These are phyloP conservation scores for Pterocarpus santalinus DNA, from an alignment of 306 rosid species.

Conservation along the genomic window DNA sequence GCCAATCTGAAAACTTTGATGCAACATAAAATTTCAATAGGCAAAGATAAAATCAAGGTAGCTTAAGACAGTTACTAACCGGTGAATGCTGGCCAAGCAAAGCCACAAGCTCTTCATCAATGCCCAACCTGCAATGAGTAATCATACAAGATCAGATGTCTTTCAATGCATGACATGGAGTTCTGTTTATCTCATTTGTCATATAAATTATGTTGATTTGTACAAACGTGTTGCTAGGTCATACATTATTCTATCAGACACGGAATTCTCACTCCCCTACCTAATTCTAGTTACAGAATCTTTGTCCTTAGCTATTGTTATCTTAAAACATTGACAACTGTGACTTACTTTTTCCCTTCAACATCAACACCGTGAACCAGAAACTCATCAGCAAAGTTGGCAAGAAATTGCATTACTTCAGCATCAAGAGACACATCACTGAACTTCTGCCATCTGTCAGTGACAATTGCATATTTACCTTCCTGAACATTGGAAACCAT, in stretches of 20 bases:
- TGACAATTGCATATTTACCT: constrained; percentile 88
- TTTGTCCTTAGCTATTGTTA: constrained; percentile 8
- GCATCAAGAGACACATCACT: constrained; percentile 77
- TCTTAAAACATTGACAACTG: neutral
- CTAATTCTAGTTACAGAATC: neutral
- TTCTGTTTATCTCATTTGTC: constrained; percentile 2
- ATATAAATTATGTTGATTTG: neutral
- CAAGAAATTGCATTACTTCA: constrained; percentile 74
- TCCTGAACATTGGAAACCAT: constrained; percentile 61
- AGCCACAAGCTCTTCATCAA: constrained; percentile 95
- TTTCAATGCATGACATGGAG: constrained; percentile 34
- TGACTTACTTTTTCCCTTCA: constrained; percentile 92
- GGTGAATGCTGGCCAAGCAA: constrained; percentile 88
- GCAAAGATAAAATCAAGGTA: constrained; percentile 29
- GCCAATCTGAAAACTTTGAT: constrained; percentile 31
- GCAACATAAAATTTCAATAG: constrained; percentile 5
- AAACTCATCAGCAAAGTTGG: constrained; percentile 89
- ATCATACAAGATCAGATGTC: constrained; percentile 42
- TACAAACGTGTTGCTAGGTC: neutral
- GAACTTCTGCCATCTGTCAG: constrained; percentile 97
- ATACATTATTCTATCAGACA: neutral
- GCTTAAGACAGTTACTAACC: constrained; percentile 57
- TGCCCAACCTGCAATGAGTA: constrained; percentile 75
- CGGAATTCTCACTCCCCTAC: neutral
- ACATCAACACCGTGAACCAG: constrained; percentile 97